These are phyloP conservation scores for Salvia rosmarinus DNA, from an alignment of 257 asterid genomes.

Conservation along the genomic window DNA sequence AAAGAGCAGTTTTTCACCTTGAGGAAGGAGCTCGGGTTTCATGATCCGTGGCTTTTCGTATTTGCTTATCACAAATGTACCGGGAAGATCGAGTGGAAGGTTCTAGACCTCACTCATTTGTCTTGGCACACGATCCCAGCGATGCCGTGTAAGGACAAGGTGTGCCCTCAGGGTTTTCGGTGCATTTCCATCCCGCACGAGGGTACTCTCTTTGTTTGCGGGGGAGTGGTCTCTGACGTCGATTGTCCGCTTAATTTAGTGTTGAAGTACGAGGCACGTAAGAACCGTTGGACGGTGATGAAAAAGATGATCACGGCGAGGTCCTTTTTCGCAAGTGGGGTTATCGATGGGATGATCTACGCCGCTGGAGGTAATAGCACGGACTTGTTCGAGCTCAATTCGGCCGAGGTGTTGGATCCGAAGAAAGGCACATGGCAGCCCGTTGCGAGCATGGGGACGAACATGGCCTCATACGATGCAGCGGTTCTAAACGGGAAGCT, in stretches of 20 bases:
- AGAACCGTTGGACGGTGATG: constrained; percentile 87
- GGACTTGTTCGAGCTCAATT: constrained; percentile 72
- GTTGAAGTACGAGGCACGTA: constrained; percentile 72
- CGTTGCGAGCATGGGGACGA: constrained; percentile 68
- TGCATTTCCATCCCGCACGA: constrained; percentile 78
- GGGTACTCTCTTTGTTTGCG: constrained; percentile 77
- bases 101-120: constrained; percentile 62
- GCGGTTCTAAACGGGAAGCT: constrained; percentile 91
- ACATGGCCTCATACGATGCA: constrained; percentile 80
- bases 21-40: constrained; percentile 78
- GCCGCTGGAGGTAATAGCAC: constrained; percentile 94
- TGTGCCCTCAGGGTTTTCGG: constrained; percentile 84
- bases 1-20: constrained; percentile 72
- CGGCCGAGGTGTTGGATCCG: constrained; percentile 83
- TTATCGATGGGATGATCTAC: constrained; percentile 76
- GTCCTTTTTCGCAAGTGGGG: constrained; percentile 86
- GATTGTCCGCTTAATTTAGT: constrained; percentile 89
- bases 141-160: constrained; percentile 94
- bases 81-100: constrained; percentile 86
- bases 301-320: constrained; percentile 85
- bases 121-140: constrained; percentile 90
- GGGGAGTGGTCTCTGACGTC: constrained; percentile 76
- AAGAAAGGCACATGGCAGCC: constrained; percentile 67
- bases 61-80: constrained; percentile 84
- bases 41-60: constrained; percentile 89